Conservation (phyloP, 2,329 filamentous ascomycete species). For the Aspergillus caelatus region DNA sequence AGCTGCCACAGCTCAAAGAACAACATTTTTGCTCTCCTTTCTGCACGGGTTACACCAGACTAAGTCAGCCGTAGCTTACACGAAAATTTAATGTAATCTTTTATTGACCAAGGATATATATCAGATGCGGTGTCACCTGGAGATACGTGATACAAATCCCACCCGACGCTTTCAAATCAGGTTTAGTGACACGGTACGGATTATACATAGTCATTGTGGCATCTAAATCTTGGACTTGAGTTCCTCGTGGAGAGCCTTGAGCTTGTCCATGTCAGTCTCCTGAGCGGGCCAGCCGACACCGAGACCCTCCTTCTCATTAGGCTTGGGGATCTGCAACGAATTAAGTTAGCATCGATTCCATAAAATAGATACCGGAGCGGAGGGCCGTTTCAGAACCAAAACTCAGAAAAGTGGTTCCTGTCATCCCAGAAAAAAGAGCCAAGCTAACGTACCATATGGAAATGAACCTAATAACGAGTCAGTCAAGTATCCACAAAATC, state of each 20-base stretch:
- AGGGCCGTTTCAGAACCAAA: background rate
- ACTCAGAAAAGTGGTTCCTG: background rate
- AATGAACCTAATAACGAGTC: slow-evolving; percentile 70
- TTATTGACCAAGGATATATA: background rate
- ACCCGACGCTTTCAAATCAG: background rate
- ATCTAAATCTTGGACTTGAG: slow-evolving; percentile 84
- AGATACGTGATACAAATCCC: background rate
- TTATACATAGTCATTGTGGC: background rate
- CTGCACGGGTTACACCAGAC: background rate
- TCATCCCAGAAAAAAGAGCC: background rate
- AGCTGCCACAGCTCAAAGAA: background rate
- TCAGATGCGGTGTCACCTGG: background rate
- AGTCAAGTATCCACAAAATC: background rate
- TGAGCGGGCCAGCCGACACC: slow-evolving; percentile 78
- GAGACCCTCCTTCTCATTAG: slow-evolving; percentile 78
- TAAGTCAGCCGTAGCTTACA: background rate
- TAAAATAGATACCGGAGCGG: background rate
- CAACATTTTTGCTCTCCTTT: background rate
- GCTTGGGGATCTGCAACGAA: slow-evolving; percentile 79
- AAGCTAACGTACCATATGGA: slow-evolving; percentile 73
- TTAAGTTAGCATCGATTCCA: slow-evolving; percentile 5
- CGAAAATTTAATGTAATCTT: background rate
- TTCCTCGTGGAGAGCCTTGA: slow-evolving; percentile 79
- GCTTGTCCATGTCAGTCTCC: slow-evolving; percentile 74
- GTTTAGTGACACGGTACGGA: background rate